Conservation (phyloP, 768 basidiomycete species). For the Wakefieldia striispora region DNA sequence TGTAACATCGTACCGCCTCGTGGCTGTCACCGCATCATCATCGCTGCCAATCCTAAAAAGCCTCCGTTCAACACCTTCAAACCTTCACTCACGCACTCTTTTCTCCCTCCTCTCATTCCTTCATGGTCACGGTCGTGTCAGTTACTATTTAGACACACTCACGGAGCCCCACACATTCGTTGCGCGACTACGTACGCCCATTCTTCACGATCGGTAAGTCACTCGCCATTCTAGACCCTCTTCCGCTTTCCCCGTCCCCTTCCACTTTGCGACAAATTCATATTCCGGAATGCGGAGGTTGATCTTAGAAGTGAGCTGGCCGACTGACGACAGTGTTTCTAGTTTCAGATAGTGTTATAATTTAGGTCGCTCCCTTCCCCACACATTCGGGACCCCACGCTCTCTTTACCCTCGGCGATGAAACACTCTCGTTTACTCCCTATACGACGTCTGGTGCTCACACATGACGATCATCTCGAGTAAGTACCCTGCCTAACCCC, state of each 20-base stretch:
- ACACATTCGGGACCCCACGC: constrained; percentile 8
- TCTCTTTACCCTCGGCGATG: constrained; percentile 21
- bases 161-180: not conserved
- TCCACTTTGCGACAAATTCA: constrained; percentile 4
- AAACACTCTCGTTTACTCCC: constrained; percentile 26
- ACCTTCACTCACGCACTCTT: constrained; percentile 4
- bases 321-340: constrained; percentile 18
- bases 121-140: constrained; percentile 18
- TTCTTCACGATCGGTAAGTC: constrained; percentile 28
- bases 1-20: constrained; percentile 8
- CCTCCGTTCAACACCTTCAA: constrained; percentile 5
- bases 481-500: constrained; percentile 4
- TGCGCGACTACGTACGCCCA: constrained; percentile 1
- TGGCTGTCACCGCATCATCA: constrained; percentile 11
- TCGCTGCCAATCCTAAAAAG: constrained; percentile 13
- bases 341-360: constrained; percentile 15
- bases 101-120: constrained; percentile 9
- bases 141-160: constrained; percentile 5
- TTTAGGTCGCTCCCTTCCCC: constrained; percentile 10
- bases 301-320: constrained; percentile 17
- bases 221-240: not conserved
- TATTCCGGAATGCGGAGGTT: not conserved
- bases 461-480: constrained; percentile 30
- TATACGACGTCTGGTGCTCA: constrained; percentile 14
- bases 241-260: constrained; percentile 8